These are phyloP conservation scores for Achlya hypogyna DNA, from an alignment of 352 stramenopile species.

Conservation along the genomic window DNA sequence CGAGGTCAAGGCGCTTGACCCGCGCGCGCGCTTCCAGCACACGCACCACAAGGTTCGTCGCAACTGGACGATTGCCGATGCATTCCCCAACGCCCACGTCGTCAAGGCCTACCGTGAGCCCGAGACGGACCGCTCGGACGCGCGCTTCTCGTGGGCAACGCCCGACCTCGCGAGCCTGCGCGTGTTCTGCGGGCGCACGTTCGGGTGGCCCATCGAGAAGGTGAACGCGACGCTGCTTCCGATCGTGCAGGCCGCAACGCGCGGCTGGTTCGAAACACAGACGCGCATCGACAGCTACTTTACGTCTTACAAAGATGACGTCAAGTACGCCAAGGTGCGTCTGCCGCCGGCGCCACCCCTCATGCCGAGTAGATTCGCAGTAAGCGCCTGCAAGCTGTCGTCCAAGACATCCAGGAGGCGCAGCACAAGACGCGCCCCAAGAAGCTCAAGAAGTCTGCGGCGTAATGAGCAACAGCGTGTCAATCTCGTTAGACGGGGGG, in stretches of 20 bases:
- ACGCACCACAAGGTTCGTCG: slow-evolving; percentile 86
- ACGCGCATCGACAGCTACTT: slow-evolving; percentile 94
- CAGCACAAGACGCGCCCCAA: neutral
- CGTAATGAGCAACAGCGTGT: neutral
- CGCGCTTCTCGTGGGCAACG: slow-evolving; percentile 88
- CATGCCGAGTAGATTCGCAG: slow-evolving; percentile 41
- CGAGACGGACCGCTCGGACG: slow-evolving; percentile 71
- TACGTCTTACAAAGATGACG: slow-evolving; percentile 92
- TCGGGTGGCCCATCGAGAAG: slow-evolving; percentile 91
- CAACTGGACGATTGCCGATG: slow-evolving; percentile 88
- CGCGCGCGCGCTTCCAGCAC: slow-evolving; percentile 76
- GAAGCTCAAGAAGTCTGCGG: slow-evolving; percentile 1
- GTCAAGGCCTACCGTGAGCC: slow-evolving; percentile 91
- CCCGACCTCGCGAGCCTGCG: slow-evolving; percentile 84
- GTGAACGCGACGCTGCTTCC: slow-evolving; percentile 86
- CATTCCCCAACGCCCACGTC: slow-evolving; percentile 90
- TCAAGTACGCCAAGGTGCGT: slow-evolving; percentile 88
- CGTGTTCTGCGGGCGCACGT: slow-evolving; percentile 77
- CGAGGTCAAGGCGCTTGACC: slow-evolving; percentile 37
- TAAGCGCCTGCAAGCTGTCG: slow-evolving; percentile 79
- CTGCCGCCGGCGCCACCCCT: neutral
- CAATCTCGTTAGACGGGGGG: neutral
- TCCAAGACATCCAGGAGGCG: slow-evolving; percentile 31
- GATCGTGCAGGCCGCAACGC: slow-evolving; percentile 51
- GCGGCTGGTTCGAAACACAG: slow-evolving; percentile 44